Evolutionary conservation across 108 stramenopile genomes (phyloP), one percentile per base, ranked within the genome.

Genomic region (Aurantiochytrium sp.): DNA sequence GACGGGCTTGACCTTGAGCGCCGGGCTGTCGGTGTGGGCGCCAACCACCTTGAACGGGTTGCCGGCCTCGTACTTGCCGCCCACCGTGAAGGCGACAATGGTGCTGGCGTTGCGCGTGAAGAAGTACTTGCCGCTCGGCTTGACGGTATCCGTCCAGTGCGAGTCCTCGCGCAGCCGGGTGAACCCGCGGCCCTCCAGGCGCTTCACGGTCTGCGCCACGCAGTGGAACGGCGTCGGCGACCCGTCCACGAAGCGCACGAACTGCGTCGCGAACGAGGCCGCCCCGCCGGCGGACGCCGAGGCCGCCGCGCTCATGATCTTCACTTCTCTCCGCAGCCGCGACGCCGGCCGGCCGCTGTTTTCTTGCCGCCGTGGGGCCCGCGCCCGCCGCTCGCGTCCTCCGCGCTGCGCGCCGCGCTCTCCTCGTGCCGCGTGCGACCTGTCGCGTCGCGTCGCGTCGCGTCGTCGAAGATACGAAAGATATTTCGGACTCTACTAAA

Each of bases 21-120:
- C 85, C 4, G 91, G 91, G 34, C 55, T 68, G 69, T 92, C 91
- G 4, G 91, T 92, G 87, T 92, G 91, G 6, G 90, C 91, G 32
- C 90, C 90, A 3, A 87, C 15, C 30, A 90, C 37, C 8, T 54
- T 59, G 42, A 32, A 39, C n/a, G 48, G 31, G 30, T 90, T 88
- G 4, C 88, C 90, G 12, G 65, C 54, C 4, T 55, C 39, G 50
- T 30, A 92, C 10, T 50, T 2, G 15, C 59, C 59, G 2, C 91
- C 91, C 27, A 92, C 55, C 12, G 89, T 42, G 52, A 92, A 92
- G 27, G 91, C 91, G n/a, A 90, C 88, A 19, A 92, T 69, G 36
- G 90, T 36, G 12, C 68, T 68, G 1, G 69, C 69, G 54, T 89
- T 86, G 27, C 89, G 30, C 24, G 87, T 89, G 37, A 55, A 73